Percentiles rank a stretch among this genome's conserved stretches.
Conservation (phyloP, 1,139 yeast species). For the Yamadazyma epiphylla region DNA sequence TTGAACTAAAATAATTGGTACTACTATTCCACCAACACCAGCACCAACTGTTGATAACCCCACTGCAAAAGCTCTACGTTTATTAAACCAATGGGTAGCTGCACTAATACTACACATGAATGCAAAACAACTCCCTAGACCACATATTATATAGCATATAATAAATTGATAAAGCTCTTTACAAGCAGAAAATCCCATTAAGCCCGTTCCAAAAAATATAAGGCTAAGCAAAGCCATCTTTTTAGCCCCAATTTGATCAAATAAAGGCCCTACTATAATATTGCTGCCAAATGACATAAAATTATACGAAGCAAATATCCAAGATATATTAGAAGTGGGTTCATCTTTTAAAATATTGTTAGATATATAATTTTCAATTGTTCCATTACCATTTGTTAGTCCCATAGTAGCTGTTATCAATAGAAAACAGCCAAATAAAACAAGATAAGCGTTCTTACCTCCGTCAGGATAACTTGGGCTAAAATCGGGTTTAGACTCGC, state of each 20-base stretch:
- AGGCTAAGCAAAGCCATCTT: conserved; percentile 16
- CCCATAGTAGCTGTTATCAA: conserved; percentile 25
- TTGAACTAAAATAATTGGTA: conserved; percentile 20
- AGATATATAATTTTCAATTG: conserved; percentile 21
- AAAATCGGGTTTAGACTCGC: too few species aligned
- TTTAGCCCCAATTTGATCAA: conserved; percentile 20
- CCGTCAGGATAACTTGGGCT: too few species aligned
- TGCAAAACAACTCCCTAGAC: conserved; percentile 23
- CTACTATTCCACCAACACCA: conserved; percentile 32
- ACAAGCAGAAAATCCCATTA: conserved; percentile 20
- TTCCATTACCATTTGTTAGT: conserved; percentile 25
- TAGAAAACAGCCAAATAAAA: conserved; percentile 21
- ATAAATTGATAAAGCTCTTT: conserved; percentile 23
- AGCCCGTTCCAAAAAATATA: conserved; percentile 17
- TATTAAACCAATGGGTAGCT: conserved; percentile 21
- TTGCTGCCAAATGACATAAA: conserved; percentile 23
- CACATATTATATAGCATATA: conserved; percentile 19
- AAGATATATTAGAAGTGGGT: conserved; percentile 20
- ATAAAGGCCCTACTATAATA: conserved; percentile 25
- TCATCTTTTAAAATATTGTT: conserved; percentile 14
- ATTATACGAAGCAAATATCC: conserved; percentile 28
- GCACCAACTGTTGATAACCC: conserved; percentile 61
- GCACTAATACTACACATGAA: conserved; percentile 22
- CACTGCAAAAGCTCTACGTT: conserved; percentile 49
- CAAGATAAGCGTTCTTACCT: conserved; percentile 17